Base-by-base conservation (phyloP, 2,329 filamentous ascomycete genomes). In the Pseudocercospora eumusae region DNA sequence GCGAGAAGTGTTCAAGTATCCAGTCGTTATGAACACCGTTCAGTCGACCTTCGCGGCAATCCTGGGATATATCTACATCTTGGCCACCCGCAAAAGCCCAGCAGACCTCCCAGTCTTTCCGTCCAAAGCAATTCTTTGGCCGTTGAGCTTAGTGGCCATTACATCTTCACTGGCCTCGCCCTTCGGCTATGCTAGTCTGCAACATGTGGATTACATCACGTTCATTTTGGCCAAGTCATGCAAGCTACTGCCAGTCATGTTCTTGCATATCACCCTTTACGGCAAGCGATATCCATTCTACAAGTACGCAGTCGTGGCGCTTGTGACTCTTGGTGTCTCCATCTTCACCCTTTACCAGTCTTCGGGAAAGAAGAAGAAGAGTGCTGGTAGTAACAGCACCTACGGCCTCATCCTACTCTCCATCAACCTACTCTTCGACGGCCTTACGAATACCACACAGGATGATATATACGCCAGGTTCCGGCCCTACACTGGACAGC, bases 171-270 rank as follows among this genome's bases (percentile, higher is more conserved):
- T 98, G 57, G 92, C 93, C 42, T 92, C 89, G n/a, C 93, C 93
- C 2, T 97, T 97, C 73, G 95, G 93, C 69, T 98, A 98, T 78
- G 93, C 95, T 55, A 90, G 88, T 62, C 87, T 98, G 56, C 88
- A 89, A 40, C 92, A 98, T 76, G 92, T 98, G 28, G 95, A 98
- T 84, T 98, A 98, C 79, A 91, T 98, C 73, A 97, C 95, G 28
- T 98, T 96, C 79, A 91, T 97, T 69, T 89, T 99, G 45, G 93
- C 95, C 70, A 98, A 99, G 80, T 93, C 89, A 71, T 99, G 95
- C 88, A 99, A 99, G 81, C 85, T 99, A 20, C 87, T 99, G n/a
- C 95, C 95, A 2, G 95, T 99, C 73, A 98, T 99, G 95, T 88
- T 95, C 72, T 84, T 99, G 44, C 93, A 99, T 80, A 86, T 98